Percentiles rank a stretch among this genome's conserved stretches.
phyloP scores from a whole-genome alignment of 352 stramenopile species.

The Phytophthora boehmeriae region DNA sequence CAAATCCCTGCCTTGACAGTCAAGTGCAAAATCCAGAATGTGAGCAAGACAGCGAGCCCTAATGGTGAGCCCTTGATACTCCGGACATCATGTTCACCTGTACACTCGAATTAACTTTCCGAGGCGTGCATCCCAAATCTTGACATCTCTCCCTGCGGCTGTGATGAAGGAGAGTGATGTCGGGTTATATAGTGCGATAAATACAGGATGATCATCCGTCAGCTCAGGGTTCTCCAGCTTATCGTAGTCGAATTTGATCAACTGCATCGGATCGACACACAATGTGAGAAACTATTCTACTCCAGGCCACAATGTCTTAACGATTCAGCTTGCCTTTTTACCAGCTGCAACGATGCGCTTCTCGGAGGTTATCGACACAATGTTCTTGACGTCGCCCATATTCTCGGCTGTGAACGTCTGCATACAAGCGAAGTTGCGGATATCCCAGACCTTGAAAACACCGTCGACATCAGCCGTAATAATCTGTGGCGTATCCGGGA shows the following conservation, averaged over 20 bases:
- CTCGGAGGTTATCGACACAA: conserved; percentile 67
- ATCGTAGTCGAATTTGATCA: conserved; percentile 89
- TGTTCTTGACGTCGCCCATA: conserved; percentile 73
- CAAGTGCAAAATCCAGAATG: background rate
- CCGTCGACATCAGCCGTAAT: conserved; percentile 86
- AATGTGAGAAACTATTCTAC: background rate
- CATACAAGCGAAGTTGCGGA: conserved; percentile 90
- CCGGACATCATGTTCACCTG: conserved; percentile 28
- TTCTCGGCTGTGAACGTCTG: conserved; percentile 87
- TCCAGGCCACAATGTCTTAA: background rate
- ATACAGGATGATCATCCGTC: conserved; percentile 84
- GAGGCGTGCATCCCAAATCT: conserved; percentile 88
- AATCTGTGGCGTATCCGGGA: conserved; percentile 85
- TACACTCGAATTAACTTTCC: conserved; percentile 85
- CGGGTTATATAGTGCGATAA: conserved; percentile 83
- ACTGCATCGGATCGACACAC: conserved; percentile 18
- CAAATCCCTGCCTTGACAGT: conserved; percentile 38
- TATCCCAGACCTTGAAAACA: conserved; percentile 91
- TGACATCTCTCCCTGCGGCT: conserved; percentile 73
- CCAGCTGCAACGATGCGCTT: conserved; percentile 82
- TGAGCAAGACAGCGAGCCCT: background rate
- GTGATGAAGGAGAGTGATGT: conserved; percentile 90
- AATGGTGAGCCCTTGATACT: background rate
- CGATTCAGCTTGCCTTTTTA: conserved; percentile 53
- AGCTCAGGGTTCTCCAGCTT: conserved; percentile 87